phyloP scores from a whole-genome alignment of 192 early-diverging fungal genomes.

The Umbelopsis vinacea region DNA sequence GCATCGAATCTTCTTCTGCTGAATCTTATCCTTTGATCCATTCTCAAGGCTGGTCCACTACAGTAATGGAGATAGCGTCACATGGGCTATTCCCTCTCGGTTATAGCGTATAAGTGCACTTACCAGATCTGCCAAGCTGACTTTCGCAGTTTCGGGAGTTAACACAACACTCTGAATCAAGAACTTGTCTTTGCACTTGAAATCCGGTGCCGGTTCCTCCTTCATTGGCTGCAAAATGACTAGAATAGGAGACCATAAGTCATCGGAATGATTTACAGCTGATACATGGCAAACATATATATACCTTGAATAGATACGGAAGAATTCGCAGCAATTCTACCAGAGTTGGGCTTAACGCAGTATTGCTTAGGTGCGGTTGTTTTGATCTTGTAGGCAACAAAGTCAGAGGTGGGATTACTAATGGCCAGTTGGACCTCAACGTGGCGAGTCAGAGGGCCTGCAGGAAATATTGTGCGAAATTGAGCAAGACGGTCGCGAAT shows the following conservation, averaged over 20 bases:
- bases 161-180: conserved; percentile 87
- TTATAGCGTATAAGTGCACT: not conserved
- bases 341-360: conserved; percentile 94
- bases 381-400: conserved; percentile 97
- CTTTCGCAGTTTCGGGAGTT: conserved; percentile 64
- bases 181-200: conserved; percentile 97
- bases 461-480: not conserved
- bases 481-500: not conserved
- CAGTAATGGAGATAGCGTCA: not conserved
- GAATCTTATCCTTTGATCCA: conserved; percentile 61
- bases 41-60: conserved; percentile 72
- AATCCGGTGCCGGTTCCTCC: conserved; percentile 77
- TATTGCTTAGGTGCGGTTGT: conserved; percentile 98
- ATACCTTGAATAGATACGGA: conserved; percentile 78
- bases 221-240: conserved; percentile 89
- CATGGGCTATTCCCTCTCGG: not conserved
- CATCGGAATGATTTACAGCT: too few species aligned
- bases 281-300: not conserved
- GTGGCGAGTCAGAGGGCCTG: conserved; percentile 67
- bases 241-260: conserved; percentile 24
- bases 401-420: conserved; percentile 63
- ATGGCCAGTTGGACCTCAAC: conserved; percentile 62
- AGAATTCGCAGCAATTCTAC: conserved; percentile 70
- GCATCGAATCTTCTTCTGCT: conserved; percentile 74
- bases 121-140: conserved; percentile 70